Evolutionary conservation across 2,329 filamentous ascomycete genomes (phyloP), one percentile per base, ranked within the genome.

Genomic region (Trichophyton schoenleinii): DNA sequence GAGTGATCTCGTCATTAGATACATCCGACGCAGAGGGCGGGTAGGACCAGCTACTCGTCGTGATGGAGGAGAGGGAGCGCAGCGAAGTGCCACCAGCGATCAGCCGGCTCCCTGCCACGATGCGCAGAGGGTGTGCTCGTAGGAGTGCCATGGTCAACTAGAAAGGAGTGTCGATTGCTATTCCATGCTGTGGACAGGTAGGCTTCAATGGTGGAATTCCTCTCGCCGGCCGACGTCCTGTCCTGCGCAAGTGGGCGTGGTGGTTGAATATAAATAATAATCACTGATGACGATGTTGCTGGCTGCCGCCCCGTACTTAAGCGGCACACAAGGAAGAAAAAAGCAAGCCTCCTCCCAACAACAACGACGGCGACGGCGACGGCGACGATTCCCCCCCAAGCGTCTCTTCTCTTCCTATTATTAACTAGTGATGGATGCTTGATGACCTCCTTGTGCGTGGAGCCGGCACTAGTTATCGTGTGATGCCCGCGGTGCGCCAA

Each of bases 1-100:
- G 83, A 53, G 86, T 83, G 66, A 97, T 88, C 71, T 94, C 88
- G 65, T 87, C 84, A 70, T 92, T 87, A 44, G 82, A 81, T 18
- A 84, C 81, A 53, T 77, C 77, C n/a, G 77, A 72, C 25, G 75
- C 75, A 60, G 75, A 76, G 49, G 75, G 75, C 15, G 77, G 77
- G 66, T 76, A 72, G 8, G 75, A 72, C 72, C 75, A 78, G 61
- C 66, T 67, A 55, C 60, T 53, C 7, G 58, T 48, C 42, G 58
- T 28, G 31, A 63, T 60, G 28, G 52, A 55, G 52, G 52, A 55
- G 4, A 55, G 52, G 52, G 52, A 55, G 13, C 52, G 52, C 52
- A 36, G 5, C 28, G 52, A 9, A 34, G 52, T 38, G 52, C 52
- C 52, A 36, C 52, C 52, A 36, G 4, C n/a, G n/a, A 55, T 18